Conservation (phyloP, 225 moss, liverwort and hornwort species). For the Marchantia polymorpha region DNA sequence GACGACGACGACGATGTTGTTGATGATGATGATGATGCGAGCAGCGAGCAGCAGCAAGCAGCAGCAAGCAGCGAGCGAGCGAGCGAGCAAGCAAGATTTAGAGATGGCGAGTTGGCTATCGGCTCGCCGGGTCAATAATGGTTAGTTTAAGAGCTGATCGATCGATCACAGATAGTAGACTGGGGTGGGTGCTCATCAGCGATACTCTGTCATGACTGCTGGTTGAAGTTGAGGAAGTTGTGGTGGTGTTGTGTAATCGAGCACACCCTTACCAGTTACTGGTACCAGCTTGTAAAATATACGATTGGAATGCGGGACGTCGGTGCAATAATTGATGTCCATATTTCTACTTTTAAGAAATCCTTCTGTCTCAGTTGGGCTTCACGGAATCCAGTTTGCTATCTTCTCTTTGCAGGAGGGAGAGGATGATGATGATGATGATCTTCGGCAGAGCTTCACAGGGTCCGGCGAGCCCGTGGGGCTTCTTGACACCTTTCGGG, state of each 20-base stretch:
- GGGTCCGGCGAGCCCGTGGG: neutral
- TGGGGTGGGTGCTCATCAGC: slow-evolving; percentile 8
- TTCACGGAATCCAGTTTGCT: neutral
- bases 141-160: slow-evolving; percentile 25
- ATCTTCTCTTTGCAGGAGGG: slow-evolving; percentile 3
- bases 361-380: slow-evolving; percentile 19
- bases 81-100: neutral
- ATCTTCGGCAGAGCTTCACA: slow-evolving; percentile 7
- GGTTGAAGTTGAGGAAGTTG: slow-evolving; percentile 10
- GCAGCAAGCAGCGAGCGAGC: too few species aligned
- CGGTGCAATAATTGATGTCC: slow-evolving; percentile 36
- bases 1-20: too few species aligned
- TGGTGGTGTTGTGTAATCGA: slow-evolving; percentile 2
- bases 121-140: slow-evolving; percentile 16
- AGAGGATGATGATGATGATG: neutral
- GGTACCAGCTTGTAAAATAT: slow-evolving; percentile 34
- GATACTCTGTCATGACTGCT: slow-evolving; percentile 7
- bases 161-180: slow-evolving; percentile 23
- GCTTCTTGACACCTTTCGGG: neutral
- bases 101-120: slow-evolving; percentile 1
- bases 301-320: slow-evolving; percentile 45
- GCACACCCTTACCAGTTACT: slow-evolving; percentile 10
- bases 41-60: neutral
- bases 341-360: slow-evolving; percentile 24
- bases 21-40: neutral